Percentiles rank a stretch among this genome's conserved stretches.
These are phyloP conservation scores for Aspergillus cristatus DNA, from an alignment of 495 filamentous ascomycete genomes.

Conservation along the genomic window DNA sequence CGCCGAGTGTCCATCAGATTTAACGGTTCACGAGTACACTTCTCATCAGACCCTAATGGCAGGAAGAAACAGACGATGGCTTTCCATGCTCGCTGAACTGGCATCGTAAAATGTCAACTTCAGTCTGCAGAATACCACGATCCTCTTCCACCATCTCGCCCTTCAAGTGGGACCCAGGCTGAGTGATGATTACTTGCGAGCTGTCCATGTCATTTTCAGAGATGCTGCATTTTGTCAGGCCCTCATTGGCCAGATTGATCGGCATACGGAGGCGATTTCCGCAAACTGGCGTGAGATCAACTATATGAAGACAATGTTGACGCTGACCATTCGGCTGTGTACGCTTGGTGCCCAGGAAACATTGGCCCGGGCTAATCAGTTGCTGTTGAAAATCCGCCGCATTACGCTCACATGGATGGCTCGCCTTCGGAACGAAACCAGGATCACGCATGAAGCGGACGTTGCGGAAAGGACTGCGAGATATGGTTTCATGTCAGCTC, in stretches of 20 bases:
- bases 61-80: constrained; percentile 39
- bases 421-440: constrained; percentile 34
- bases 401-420: constrained; percentile 33
- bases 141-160: constrained; percentile 28
- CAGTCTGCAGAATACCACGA: constrained; percentile 29
- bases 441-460: constrained; percentile 28
- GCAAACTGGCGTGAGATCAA: constrained; percentile 40
- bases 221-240: constrained; percentile 16
- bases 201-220: constrained; percentile 17
- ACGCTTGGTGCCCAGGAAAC: constrained; percentile 12
- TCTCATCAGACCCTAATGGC: constrained; percentile 36
- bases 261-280: constrained; percentile 23
- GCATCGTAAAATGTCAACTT: constrained; percentile 39
- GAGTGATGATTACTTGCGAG: constrained; percentile 7
- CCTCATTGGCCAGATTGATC: constrained; percentile 18
- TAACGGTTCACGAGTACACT: constrained; percentile 43
- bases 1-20: constrained; percentile 25
- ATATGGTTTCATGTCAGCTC: constrained; percentile 22
- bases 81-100: constrained; percentile 43
- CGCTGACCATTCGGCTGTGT: constrained; percentile 26
- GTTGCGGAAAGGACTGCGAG: constrained; percentile 16
- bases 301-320: constrained; percentile 31
- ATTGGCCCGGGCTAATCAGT: neutral
- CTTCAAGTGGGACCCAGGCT: constrained; percentile 35
- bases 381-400: constrained; percentile 15